These are phyloP conservation scores for Lodderomyces jiufengensis DNA, from an alignment of 1,139 yeast species.

Conservation along the genomic window DNA sequence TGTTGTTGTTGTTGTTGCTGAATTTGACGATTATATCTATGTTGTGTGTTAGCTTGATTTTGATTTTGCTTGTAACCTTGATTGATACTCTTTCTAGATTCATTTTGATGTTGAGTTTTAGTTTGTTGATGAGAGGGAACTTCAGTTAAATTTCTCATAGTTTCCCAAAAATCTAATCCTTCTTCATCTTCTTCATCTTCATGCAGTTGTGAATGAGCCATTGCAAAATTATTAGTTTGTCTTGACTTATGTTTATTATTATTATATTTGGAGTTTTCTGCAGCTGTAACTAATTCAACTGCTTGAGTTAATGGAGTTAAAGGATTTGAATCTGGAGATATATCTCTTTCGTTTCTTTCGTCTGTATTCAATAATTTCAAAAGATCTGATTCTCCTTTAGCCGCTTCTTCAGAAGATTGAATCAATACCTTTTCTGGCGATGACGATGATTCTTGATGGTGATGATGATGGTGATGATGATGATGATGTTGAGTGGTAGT, in stretches of 20 bases:
- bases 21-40: no score
- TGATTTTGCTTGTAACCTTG: no score
- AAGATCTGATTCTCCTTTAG: slow-evolving; percentile 38
- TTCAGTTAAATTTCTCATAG: slow-evolving; percentile 50
- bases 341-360: slow-evolving; percentile 9
- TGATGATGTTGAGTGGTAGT: slow-evolving; percentile 17
- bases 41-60: background rate
- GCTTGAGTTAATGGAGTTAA: slow-evolving; percentile 44
- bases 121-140: slow-evolving; percentile 17
- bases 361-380: slow-evolving; percentile 34
- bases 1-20: slow-evolving; percentile 12
- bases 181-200: slow-evolving; percentile 25
- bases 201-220: slow-evolving; percentile 1
- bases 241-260: slow-evolving; percentile 13
- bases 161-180: slow-evolving; percentile 69
- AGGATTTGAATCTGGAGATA: slow-evolving; percentile 19
- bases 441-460: slow-evolving; percentile 21
- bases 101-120: background rate
- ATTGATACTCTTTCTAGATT: no score
- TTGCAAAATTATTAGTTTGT: slow-evolving; percentile 6
- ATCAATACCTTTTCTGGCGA: no score
- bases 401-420: slow-evolving; percentile 1
- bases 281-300: slow-evolving; percentile 40
- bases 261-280: slow-evolving; percentile 17
- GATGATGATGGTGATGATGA: slow-evolving; percentile 31